Evolutionary conservation across 2,329 filamentous ascomycete species (phyloP), one percentile per base, ranked within the genome.

Genomic region (Eutypa lata): DNA sequence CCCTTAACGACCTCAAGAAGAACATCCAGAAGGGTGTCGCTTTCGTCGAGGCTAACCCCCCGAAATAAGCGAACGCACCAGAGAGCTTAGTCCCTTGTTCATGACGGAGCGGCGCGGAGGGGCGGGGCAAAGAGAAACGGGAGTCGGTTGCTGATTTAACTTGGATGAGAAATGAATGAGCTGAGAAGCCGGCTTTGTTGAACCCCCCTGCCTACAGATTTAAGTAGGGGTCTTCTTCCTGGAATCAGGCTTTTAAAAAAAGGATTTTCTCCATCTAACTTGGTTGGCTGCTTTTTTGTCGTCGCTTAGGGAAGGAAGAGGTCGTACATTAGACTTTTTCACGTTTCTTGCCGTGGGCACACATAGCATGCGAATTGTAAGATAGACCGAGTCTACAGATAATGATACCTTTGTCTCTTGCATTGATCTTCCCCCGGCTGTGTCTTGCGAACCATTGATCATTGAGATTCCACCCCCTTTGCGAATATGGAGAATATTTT

Each of bases 21-120:
- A 97, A 97, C 87, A 97, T 97, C 73, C 80, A 86, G 76, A 97
- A 97, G 90, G 91, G 91, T 72, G 79, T 86, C 57, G 64, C 73
- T 54, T 87, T 87, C 59, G 82, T 81, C 58, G 76, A 77, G 60
- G 58, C 73, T 57, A 85, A 84, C 80, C 82, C 83, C 63, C 74
- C 75, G 65, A 82, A 83, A 70, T 84, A 84, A 79, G 65, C 51
- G 50, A 51, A 21, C 55, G 42, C n/a, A 18, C 13, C 3, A 53
- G 18, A n/a, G 42, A 35, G 21, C 19, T 22, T n/a, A 3, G 7
- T 14, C 49, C 18, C 38, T 31, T 33, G 26, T 21, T 37, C 22
- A 49, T 21, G 46, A 47, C 54, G 40, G 48, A 54, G 42, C 26
- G 19, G 18, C 47, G 43, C 50, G 50, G 26, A 52, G 49, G 49